phyloP scores from a whole-genome alignment of 1,284 basidiomycete genomes.

The Boletus sp. region DNA sequence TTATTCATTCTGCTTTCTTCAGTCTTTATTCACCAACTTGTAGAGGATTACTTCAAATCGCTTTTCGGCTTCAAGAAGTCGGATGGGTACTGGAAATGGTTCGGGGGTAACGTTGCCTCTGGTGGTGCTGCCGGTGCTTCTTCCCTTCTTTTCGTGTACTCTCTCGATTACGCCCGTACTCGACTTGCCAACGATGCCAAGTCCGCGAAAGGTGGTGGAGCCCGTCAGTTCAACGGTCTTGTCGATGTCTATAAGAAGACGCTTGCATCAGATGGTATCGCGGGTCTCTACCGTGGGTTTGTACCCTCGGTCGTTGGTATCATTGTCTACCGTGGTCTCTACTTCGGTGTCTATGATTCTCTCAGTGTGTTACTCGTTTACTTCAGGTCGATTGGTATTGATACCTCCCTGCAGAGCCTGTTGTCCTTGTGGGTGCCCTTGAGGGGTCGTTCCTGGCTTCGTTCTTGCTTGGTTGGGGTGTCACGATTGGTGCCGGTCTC shows the following conservation, averaged over 20 bases:
- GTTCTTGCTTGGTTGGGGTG: constrained; percentile 90
- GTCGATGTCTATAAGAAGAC: constrained; percentile 95
- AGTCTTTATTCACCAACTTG: not conserved
- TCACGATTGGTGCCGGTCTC: constrained; percentile 93
- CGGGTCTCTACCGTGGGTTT: constrained; percentile 93
- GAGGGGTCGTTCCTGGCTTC: constrained; percentile 90
- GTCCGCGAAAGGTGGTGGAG: constrained; percentile 85
- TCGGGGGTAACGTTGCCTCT: constrained; percentile 89
- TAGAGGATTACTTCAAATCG: constrained; percentile 97
- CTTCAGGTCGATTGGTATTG: constrained; percentile 12
- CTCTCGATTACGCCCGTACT: constrained; percentile 95
- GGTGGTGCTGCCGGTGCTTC: constrained; percentile 97
- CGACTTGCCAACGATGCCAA: constrained; percentile 97
- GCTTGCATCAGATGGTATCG: constrained; percentile 82
- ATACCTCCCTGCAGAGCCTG: constrained; percentile 62
- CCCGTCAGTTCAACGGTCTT: constrained; percentile 93
- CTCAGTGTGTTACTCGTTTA: constrained; percentile 57
- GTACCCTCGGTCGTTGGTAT: constrained; percentile 93
- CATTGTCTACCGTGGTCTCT: constrained; percentile 94
- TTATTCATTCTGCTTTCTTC: rapidly evolving
- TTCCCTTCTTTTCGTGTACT: constrained; percentile 96
- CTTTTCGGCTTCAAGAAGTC: constrained; percentile 89
- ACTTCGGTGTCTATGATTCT: constrained; percentile 94
- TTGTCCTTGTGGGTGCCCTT: constrained; percentile 84
- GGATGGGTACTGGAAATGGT: constrained; percentile 89